Conservation (phyloP, 345 rosid genomes). For the Ceriops decandra region DNA sequence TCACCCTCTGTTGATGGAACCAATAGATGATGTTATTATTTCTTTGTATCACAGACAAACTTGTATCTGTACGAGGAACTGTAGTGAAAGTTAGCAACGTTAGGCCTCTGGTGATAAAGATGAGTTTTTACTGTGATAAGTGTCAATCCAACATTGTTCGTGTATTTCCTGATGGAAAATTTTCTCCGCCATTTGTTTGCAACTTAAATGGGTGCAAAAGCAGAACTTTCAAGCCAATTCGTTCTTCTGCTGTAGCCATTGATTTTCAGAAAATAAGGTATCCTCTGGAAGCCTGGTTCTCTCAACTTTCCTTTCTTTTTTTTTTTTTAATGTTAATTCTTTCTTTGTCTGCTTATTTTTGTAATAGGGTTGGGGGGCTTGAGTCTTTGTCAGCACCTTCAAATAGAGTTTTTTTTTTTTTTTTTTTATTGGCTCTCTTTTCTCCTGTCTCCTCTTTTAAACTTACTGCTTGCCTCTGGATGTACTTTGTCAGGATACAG, state of each 20-base stretch:
- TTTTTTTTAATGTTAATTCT: neutral
- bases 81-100: slow-evolving; percentile 87
- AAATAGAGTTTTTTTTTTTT: neutral
- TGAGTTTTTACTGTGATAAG: slow-evolving; percentile 73
- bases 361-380: neutral
- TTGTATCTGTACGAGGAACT: slow-evolving; percentile 83
- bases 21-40: neutral
- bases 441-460: neutral
- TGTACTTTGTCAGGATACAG: slow-evolving; percentile 55
- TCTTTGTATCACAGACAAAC: slow-evolving; percentile 62
- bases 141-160: slow-evolving; percentile 59
- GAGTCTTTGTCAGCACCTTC: neutral
- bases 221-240: slow-evolving; percentile 64
- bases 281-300: neutral
- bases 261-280: slow-evolving; percentile 97
- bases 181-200: slow-evolving; percentile 73
- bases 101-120: slow-evolving; percentile 71
- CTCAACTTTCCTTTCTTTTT: neutral
- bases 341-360: neutral
- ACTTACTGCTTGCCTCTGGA: neutral
- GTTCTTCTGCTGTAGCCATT: slow-evolving; percentile 66
- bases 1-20: neutral
- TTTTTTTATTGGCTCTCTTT: neutral
- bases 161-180: slow-evolving; percentile 82
- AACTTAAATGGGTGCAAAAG: slow-evolving; percentile 82